phyloP scores from a whole-genome alignment of 1,139 yeast genomes.

The Suhomyces kunorum region DNA sequence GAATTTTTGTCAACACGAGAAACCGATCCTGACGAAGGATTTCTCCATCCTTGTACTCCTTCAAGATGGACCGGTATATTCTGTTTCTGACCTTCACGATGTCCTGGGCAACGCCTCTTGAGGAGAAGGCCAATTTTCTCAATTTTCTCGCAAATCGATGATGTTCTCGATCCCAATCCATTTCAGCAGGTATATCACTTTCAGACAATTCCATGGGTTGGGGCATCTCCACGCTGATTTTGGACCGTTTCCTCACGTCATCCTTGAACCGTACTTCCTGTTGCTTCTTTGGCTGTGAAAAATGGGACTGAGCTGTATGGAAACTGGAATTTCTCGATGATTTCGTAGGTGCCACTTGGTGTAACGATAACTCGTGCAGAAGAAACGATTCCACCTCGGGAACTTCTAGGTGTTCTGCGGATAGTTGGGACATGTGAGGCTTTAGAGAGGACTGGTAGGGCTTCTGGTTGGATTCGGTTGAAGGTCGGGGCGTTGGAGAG shows the following conservation, averaged over 20 bases:
- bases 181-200: slow-evolving; percentile 8
- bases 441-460: not conserved
- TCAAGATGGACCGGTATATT: slow-evolving; percentile 27
- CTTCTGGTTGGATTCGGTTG: not conserved
- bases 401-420: not conserved
- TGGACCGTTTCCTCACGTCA: slow-evolving; percentile 6
- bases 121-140: slow-evolving; percentile 25
- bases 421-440: not conserved
- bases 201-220: slow-evolving; percentile 17
- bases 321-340: slow-evolving; percentile 1
- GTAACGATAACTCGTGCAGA: not conserved
- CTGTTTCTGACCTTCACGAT: slow-evolving; percentile 23
- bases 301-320: not conserved
- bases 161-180: slow-evolving; percentile 21
- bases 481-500: not conserved
- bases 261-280: slow-evolving; percentile 3
- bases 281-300: not conserved
- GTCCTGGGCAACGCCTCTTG: slow-evolving; percentile 25
- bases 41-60: slow-evolving; percentile 52
- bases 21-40: slow-evolving; percentile 64
- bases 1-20: slow-evolving; percentile 56
- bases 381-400: not conserved
- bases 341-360: not conserved
- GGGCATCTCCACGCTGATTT: slow-evolving; percentile 18
- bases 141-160: slow-evolving; percentile 25